Evolutionary conservation across 176 grass and related monocot genomes (phyloP), one percentile per base, ranked within the genome.

Genomic region (Aegilops longissima): DNA sequence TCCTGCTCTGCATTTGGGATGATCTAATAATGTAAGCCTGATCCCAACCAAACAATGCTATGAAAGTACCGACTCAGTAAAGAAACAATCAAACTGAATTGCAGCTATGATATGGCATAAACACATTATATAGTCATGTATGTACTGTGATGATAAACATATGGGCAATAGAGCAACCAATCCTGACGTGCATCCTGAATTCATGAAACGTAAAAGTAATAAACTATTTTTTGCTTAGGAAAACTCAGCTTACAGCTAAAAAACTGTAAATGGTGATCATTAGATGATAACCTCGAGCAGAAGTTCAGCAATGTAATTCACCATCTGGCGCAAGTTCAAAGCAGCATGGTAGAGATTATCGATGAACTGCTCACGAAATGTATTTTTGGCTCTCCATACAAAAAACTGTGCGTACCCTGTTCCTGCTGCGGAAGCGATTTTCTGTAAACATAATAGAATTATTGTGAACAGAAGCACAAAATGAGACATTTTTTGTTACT

Each of bases 271-370:
- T 49, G 20, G 8, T 20, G 24, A 77, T 73, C 14, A 27, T 45
- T 30, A 79, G 65, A 20, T 64, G 18, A 38, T 79, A 71, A 95
- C 95, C 90, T 97, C 92, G 5, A 87, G 86, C 81, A 85, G 61
- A 83, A 91, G 86, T 81, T 91, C 86, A 73, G 69, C 74, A 38
- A 97, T 83, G 81, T 89, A 62, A 83, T 86, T 88, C 70, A 97
- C 59, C 89, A 91, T 91, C 65, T 84, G 81, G 5, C 81, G 86
- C 69, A 94, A 86, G 86, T 97, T 97, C 39, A 94, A 92, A 80
- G 92, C 86, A 79, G 88, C 78, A 88, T 94, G 92, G 30, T 91
- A 92, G 52, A 94, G 89, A 85, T 94, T 76, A 83, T 94, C 84
- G 9, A 92, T 54, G 45, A 91, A 78, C 27, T 88, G 73, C 66